Base-by-base conservation (phyloP, 768 basidiomycete species). In the Mrakia gelida region DNA sequence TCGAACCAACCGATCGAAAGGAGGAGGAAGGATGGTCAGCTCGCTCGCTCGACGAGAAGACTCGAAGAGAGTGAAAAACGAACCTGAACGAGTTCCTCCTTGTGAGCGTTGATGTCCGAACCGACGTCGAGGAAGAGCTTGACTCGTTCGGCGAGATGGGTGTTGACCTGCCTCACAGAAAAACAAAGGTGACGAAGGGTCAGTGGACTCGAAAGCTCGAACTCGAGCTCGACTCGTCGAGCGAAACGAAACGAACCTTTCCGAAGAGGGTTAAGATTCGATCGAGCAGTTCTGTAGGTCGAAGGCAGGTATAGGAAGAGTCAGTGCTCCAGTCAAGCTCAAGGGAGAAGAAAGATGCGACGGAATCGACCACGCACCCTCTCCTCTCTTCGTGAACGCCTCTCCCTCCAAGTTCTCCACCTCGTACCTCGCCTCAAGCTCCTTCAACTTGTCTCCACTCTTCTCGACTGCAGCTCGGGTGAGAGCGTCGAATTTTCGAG, bases 401-500 rank as follows among this genome's bases (percentile, higher is more conserved):
- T 70, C 67, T n/a, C 67, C 67, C 67, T 38, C 41, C 21, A 70
- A 15, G 21, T 70, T 41, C 67, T 70, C 67, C 18, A 23, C 9
- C n/a, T 34, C 67, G 26, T 70, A 70, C 67, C 23, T 70, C 3
- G 18, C 67, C 41, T 70, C 67, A 41, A 70, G 67, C 38, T 70
- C 67, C 38, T 41, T 70, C 38, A 70, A 38, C 38, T 45, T 70
- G 23, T 43, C 67, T 70, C 67, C 67, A 38, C 67, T 70, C 34
- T 70, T 70, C 34, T n/a, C 34, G 18, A 70, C 67, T 11, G 26
- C 41, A 11, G 15, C 67, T 70, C 34, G 43, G 41, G 49, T 34
- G 10, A 75, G 52, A 30, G 62, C 32, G 28, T 32, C 26, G 63
- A 38, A 49, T 7, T 52, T 1, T 18, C 15, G 18, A 49, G 52